Percentiles rank a stretch among this genome's conserved stretches.
Evolutionary conservation across 805 yeast genomes (phyloP).

Genomic region (Yarrowia deformans): DNA sequence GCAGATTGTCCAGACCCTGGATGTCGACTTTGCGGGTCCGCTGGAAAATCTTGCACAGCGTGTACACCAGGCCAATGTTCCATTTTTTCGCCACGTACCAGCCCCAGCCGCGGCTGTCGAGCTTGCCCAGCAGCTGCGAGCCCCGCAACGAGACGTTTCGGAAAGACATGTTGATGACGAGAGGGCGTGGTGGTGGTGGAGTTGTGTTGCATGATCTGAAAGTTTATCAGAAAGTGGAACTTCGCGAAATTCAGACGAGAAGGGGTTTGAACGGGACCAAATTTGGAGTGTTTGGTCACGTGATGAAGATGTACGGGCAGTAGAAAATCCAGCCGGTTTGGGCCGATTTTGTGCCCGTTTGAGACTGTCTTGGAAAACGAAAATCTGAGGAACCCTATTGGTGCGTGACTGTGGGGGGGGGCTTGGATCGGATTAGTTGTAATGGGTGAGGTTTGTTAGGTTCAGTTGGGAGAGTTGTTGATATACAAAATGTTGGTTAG

Average conservation of each 20-base stretch:
- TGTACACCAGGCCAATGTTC: conserved; percentile 37
- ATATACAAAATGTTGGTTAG: no score
- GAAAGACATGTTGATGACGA: conserved; percentile 26
- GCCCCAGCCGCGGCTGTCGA: conserved; percentile 34
- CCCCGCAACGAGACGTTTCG: conserved; percentile 30
- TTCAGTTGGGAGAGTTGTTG: no score
- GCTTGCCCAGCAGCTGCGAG: conserved; percentile 16
- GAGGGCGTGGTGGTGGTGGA: neutral
- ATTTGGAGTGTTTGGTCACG: no score
- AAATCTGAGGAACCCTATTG: neutral
- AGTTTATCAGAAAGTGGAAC: neutral
- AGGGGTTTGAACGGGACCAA: no score
- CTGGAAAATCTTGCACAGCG: conserved; percentile 25
- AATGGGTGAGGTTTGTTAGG: no score
- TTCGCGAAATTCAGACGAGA: no score
- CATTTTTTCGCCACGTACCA: conserved; percentile 35
- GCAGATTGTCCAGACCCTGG: conserved; percentile 68
- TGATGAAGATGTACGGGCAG: neutral
- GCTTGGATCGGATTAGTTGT: neutral
- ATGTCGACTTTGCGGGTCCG: conserved; percentile 47
- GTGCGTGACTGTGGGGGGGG: neutral
- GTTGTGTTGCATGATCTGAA: neutral
- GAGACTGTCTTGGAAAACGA: neutral
- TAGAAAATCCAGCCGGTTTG: neutral
- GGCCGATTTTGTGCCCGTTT: neutral